Percentiles rank a stretch among this genome's conserved stretches.
phyloP scores from a whole-genome alignment of 2,329 filamentous ascomycete genomes.

The Colletotrichum chlorophyti region DNA sequence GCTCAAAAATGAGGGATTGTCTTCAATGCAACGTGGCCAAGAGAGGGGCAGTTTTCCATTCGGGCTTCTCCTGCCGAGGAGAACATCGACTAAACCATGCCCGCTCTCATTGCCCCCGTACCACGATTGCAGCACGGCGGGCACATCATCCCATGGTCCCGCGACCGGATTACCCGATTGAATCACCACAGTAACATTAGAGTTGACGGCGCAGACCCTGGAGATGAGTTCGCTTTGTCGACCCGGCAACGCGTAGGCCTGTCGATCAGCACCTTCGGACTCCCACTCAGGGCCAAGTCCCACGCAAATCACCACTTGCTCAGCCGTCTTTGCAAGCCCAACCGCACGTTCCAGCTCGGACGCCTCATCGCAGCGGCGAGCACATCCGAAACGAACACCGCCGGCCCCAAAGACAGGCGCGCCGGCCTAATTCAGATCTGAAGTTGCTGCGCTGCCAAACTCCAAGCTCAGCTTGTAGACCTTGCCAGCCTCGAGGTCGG shows the following conservation, averaged over 20 bases:
- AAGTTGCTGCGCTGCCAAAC: conserved; percentile 34
- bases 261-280: conserved; percentile 67
- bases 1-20: conserved; percentile 73
- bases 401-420: background rate
- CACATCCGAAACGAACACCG: conserved; percentile 7
- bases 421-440: conserved; percentile 12
- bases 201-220: conserved; percentile 60
- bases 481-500: conserved; percentile 33
- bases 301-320: conserved; percentile 61
- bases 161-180: conserved; percentile 64
- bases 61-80: conserved; percentile 33
- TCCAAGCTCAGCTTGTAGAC: conserved; percentile 38
- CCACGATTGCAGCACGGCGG: conserved; percentile 38
- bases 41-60: conserved; percentile 75
- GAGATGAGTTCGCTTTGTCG: conserved; percentile 63
- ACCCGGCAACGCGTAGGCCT: conserved; percentile 70
- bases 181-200: conserved; percentile 60
- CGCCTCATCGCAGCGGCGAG: conserved; percentile 5
- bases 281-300: conserved; percentile 58
- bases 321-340: conserved; percentile 56
- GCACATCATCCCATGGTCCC: conserved; percentile 56
- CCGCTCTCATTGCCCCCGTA: conserved; percentile 34
- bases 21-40: conserved; percentile 67
- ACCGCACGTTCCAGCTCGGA: conserved; percentile 26
- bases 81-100: conserved; percentile 33